Evolutionary conservation across 768 basidiomycete species (phyloP).

Genomic region (Porpolomopsis calyptriformis): DNA sequence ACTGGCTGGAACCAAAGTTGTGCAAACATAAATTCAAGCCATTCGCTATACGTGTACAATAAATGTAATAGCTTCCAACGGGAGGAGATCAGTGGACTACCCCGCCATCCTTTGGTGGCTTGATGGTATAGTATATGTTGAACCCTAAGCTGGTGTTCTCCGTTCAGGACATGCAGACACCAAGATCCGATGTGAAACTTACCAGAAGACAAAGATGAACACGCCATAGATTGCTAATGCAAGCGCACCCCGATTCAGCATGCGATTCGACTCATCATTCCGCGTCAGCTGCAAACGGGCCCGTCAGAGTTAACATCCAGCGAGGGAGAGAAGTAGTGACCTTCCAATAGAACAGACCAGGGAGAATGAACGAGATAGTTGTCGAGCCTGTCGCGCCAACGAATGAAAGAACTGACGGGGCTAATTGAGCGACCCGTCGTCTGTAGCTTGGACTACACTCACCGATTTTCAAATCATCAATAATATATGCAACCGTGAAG

Average conservation of each 20-base stretch:
- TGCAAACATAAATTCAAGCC: neutral
- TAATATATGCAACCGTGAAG: conserved; percentile 67
- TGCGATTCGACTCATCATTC: conserved; percentile 43
- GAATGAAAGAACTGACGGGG: conserved; percentile 83
- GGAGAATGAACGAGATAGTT: conserved; percentile 93
- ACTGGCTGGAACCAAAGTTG: neutral
- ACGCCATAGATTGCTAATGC: conserved; percentile 66
- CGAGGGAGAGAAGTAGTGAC: conserved; percentile 25
- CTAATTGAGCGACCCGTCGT: neutral
- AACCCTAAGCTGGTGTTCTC: conserved; percentile 51
- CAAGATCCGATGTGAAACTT: conserved; percentile 20
- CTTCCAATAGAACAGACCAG: conserved; percentile 91
- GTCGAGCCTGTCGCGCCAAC: conserved; percentile 96
- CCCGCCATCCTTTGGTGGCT: conserved; percentile 22
- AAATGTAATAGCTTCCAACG: neutral
- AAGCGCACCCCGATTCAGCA: conserved; percentile 47
- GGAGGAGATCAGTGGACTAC: neutral
- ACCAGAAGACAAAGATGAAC: conserved; percentile 84
- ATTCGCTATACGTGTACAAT: neutral
- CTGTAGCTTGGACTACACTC: conserved; percentile 17
- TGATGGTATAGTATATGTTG: conserved; percentile 60
- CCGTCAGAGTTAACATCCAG: conserved; percentile 2
- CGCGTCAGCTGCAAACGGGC: conserved; percentile 47
- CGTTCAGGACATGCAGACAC: conserved; percentile 2
- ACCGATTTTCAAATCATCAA: conserved; percentile 73